These are phyloP conservation scores for Flaveria sonorensis DNA, from an alignment of 129 eudicot genomes.

Conservation along the genomic window DNA sequence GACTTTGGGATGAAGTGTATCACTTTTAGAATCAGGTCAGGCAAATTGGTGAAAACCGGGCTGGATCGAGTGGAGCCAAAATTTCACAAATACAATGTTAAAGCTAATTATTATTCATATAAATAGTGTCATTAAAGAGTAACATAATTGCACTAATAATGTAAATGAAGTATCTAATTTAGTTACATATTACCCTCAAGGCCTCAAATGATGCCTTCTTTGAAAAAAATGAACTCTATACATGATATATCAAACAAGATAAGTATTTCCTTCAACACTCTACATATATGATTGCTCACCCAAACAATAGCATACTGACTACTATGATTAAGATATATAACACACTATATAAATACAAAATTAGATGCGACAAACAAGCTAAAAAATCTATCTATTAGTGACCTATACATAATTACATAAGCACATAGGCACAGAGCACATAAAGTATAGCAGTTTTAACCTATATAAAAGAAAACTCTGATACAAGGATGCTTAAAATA, in stretches of 20 bases:
- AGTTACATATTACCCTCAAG: background rate
- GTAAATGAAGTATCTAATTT: background rate
- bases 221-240: background rate
- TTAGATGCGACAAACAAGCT: background rate
- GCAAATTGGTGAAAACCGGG: background rate
- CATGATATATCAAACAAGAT: background rate
- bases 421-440: background rate
- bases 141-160: background rate
- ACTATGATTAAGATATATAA: background rate
- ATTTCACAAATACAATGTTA: too few relatives aligned
- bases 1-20: background rate
- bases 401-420: background rate
- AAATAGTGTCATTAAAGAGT: background rate
- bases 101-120: too few relatives aligned
- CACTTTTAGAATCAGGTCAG: too few relatives aligned
- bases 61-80: background rate
- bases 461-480: slow-evolving; percentile 18
- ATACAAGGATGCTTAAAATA: slow-evolving; percentile 21
- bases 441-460: background rate
- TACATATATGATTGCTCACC: background rate
- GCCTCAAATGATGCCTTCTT: background rate
- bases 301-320: background rate
- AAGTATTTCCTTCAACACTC: background rate
- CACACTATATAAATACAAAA: background rate
- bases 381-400: slow-evolving; percentile 4